Evolutionary conservation across 805 yeast species (phyloP), one percentile per base, ranked within the genome.

Genomic region (Candida sithepensis): DNA sequence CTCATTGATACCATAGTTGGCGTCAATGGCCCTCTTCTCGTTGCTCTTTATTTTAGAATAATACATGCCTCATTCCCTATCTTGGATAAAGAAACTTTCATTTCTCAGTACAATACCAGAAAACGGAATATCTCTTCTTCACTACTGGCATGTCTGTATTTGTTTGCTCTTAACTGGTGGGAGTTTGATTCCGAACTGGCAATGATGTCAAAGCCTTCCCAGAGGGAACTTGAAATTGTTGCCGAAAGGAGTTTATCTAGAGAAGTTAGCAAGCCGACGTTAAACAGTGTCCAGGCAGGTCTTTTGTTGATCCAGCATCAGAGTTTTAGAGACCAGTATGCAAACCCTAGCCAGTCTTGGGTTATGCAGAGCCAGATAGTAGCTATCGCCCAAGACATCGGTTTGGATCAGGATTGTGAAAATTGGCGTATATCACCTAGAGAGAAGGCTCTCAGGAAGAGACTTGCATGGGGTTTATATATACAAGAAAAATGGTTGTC

Each of bases 151-250:
- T 82, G 94, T 0, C 89, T 88, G 0, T 88, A 89, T 59, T 79
- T 85, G 3, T 67, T 88, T 46, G 92, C 96, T 0, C 71, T 85
- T 34, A 87, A 85, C 58, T 86, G 92, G 89, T 88, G 96, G 96
- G 45, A 55, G 2, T 53, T 51, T 41, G 53, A 53, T 38, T 41
- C 55, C 7, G 42, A 43, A 20, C 32, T 51, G 21, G 44, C 55
- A 4, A 22, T 49, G 13, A 30, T 32, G 18, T 22, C 41, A 2
- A 52, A 47, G 39, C 55, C 53, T 2, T 49, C 55, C 2, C 57
- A 51, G 24, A 41, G 41, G 16, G 47, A 52, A 12, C 28, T 53
- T 24, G 53, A 55, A 36, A 44, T 58, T 66, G 69, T 5, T 70
- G 59, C 55, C 3, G 54, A 53, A 19, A 28, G 44, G 34, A 43